Evolutionary conservation across 768 basidiomycete genomes (phyloP), one percentile per base, ranked within the genome.

Genomic region (Amanita polypyramis): DNA sequence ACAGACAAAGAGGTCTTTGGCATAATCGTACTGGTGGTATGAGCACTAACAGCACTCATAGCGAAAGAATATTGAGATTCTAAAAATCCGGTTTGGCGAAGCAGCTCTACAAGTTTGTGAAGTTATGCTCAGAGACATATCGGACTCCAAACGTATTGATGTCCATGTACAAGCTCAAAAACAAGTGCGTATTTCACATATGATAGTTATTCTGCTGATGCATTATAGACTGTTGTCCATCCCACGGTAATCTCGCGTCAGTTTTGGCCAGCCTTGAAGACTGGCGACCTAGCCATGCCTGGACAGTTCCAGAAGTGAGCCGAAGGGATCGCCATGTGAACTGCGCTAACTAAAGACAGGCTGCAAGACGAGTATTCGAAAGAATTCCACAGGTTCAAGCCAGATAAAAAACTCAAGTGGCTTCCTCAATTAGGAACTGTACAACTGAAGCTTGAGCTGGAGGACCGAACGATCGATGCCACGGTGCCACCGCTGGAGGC

Each of bases 101-200:
- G 74, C 82, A 1, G 82, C 92, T 2, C 65, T 99, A 48, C 92
- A 96, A 61, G 87, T 92, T 4, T 97, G 94, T 69, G 95, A 98
- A 60, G 93, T 99, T 47, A 98, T 99, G 96, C 68, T 98, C 59
- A 88, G 82, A 59, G 96, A 99, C 62, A 87, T 98, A 80, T 85
- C 90, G 2, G 93, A 98, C 62, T 96, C 95, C 34, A 84, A 81
- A 57, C 77, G 91, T 29, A 86, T 85, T 42, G 89, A 98, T 60
- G 77, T 79, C n/a, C 85, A 86, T 60, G 77, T 98, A 1, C 90
- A 95, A 55, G 73, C 80, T 0, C 80, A 87, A 58, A 73, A 73
- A 43, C 51, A 68, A 41, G 90, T 91, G 56, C 55, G 82, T 58
- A 14, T 34, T 30, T 37, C 37, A 6, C 7, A 25, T 37, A 10